Percentiles rank a stretch among this genome's conserved stretches.
Evolutionary conservation across 495 filamentous ascomycete species (phyloP).

Genomic region (Friedmanniomyces simplex): DNA sequence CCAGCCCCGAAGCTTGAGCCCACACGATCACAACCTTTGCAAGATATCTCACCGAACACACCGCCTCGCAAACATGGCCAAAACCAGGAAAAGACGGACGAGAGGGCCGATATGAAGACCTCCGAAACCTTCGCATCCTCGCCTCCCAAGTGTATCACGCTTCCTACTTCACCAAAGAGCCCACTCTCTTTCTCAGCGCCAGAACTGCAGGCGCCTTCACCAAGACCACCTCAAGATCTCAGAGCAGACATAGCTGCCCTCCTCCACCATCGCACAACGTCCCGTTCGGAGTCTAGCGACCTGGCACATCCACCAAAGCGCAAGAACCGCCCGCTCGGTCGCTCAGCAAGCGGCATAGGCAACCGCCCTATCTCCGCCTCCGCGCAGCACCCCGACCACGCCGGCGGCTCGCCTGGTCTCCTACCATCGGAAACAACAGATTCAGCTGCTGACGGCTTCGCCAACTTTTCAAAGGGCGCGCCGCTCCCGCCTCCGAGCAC

Average conservation of each 20-base stretch:
- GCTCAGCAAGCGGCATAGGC: constrained; percentile 12
- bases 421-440: neutral
- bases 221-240: constrained; percentile 2
- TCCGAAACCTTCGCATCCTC: neutral
- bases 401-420: too few species aligned
- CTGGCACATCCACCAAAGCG: constrained; percentile 2
- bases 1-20: neutral
- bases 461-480: neutral
- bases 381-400: neutral
- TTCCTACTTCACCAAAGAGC: neutral
- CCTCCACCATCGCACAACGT: neutral
- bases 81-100: neutral
- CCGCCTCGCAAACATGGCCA: constrained; percentile 11
- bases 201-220: neutral
- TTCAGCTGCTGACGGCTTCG: neutral
- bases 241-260: constrained; percentile 8
- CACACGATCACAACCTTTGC: constrained; percentile 5
- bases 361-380: constrained; percentile 9
- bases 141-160: neutral
- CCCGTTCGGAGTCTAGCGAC: neutral
- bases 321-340: constrained; percentile 16
- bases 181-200: neutral
- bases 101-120: neutral
- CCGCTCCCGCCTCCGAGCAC: constrained; percentile 6
- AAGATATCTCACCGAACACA: constrained; percentile 12